Conservation (phyloP, 805 yeast genomes). For the Ogataea pilisensis region DNA sequence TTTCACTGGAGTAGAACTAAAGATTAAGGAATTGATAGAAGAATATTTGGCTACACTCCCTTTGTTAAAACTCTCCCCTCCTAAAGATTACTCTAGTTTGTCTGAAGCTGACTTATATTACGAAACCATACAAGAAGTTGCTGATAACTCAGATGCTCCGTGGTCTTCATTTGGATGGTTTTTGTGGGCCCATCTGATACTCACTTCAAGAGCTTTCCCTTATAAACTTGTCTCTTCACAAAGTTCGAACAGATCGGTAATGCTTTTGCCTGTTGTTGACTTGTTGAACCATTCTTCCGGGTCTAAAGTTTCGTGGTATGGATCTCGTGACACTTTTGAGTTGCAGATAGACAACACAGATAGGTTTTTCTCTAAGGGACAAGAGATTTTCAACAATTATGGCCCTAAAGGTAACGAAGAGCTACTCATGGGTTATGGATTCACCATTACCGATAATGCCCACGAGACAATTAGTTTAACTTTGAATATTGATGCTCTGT, state of each 20-base stretch:
- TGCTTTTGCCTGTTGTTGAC: slow-evolving; percentile 77
- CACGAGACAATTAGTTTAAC: slow-evolving; percentile 59
- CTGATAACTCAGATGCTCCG: slow-evolving; percentile 28
- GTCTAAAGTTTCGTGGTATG: slow-evolving; percentile 62
- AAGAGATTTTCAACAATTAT: slow-evolving; percentile 72
- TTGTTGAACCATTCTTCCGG: slow-evolving; percentile 67
- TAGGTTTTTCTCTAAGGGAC: background rate
- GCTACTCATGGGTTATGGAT: slow-evolving; percentile 77
- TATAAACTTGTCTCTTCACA: slow-evolving; percentile 42
- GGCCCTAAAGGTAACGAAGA: slow-evolving; percentile 89
- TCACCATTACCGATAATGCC: slow-evolving; percentile 51
- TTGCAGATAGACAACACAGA: slow-evolving; percentile 6
- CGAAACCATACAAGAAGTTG: slow-evolving; percentile 16
- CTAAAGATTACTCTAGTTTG: slow-evolving; percentile 6
- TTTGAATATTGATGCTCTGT: slow-evolving; percentile 41
- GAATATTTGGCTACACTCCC: slow-evolving; percentile 44
- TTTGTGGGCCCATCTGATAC: slow-evolving; percentile 69
- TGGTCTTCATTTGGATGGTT: slow-evolving; percentile 47
- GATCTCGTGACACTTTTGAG: slow-evolving; percentile 16
- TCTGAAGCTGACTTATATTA: slow-evolving; percentile 4
- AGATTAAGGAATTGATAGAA: slow-evolving; percentile 39
- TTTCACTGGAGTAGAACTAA: slow-evolving; percentile 43
- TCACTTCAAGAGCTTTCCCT: slow-evolving; percentile 83
- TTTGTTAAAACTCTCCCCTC: background rate
- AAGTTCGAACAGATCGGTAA: slow-evolving; percentile 29